Evolutionary conservation across 352 stramenopile genomes (phyloP).

Genomic region (Globisporangium solare): DNA sequence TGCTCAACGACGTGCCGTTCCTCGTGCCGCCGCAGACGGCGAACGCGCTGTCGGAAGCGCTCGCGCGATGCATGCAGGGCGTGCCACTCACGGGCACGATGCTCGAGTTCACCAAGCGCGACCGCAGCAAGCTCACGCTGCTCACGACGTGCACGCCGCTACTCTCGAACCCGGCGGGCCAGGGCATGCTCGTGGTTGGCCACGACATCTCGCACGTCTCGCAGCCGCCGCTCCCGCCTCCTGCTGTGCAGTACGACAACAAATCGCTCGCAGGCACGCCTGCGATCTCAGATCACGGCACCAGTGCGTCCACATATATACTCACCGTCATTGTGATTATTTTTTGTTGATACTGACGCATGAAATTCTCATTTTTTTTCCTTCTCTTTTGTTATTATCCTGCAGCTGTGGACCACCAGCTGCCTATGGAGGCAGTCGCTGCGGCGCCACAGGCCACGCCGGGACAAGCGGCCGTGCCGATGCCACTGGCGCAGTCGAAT

Average conservation of each 20-base stretch:
- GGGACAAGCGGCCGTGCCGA: constrained; percentile 12
- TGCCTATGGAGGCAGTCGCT: neutral
- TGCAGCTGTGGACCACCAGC: neutral
- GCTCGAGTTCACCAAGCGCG: constrained; percentile 52
- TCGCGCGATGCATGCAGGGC: constrained; percentile 55
- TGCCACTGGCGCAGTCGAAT: constrained; percentile 35
- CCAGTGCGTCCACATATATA: constrained; percentile 26
- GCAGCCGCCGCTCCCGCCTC: constrained; percentile 1
- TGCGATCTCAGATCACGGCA: constrained; percentile 41
- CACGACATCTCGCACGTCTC: constrained; percentile 59
- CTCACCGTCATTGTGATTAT: neutral
- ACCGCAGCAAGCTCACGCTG: constrained; percentile 56
- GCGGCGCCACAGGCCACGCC: constrained; percentile 1
- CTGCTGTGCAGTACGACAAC: constrained; percentile 35
- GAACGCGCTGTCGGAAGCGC: constrained; percentile 47
- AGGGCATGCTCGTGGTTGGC: constrained; percentile 78
- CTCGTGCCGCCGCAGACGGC: constrained; percentile 57
- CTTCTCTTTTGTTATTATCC: too few species aligned
- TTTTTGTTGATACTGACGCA: neutral
- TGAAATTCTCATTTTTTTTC: too few species aligned
- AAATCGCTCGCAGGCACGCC: constrained; percentile 48
- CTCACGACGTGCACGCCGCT: constrained; percentile 69
- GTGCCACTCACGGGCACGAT: constrained; percentile 44
- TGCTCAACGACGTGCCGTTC: constrained; percentile 67
- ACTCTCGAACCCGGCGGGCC: constrained; percentile 64